Conservation (phyloP, 2,329 filamentous ascomycete genomes). For the Aspergillus costaricaensis region DNA sequence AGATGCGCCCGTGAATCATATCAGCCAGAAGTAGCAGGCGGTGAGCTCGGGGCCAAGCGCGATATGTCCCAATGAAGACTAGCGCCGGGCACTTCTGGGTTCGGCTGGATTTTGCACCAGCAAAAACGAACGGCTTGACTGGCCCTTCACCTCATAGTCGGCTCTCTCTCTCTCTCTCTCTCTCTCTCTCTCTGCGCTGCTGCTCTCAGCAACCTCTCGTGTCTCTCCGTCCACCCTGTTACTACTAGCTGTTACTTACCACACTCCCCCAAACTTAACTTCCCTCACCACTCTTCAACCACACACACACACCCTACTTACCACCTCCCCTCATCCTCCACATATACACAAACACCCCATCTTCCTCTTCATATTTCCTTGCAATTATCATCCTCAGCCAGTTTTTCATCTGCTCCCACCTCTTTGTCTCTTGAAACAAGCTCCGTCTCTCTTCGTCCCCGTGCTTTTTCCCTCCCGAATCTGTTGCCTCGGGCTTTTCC, state of each 20-base stretch:
- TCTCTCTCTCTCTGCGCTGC: background rate
- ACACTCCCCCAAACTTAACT: constrained; percentile 7
- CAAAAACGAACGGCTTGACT: constrained; percentile 8
- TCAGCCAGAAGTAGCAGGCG: constrained; percentile 14
- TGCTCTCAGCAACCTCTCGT: constrained; percentile 9
- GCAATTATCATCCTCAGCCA: constrained; percentile 4
- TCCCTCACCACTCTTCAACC: constrained; percentile 4
- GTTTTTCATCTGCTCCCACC: background rate
- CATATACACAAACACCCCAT: background rate
- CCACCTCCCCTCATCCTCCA: background rate
- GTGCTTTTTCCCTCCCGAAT: constrained; percentile 17
- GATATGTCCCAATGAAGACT: background rate
- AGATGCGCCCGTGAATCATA: background rate
- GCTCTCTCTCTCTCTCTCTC: background rate
- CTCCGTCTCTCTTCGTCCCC: constrained; percentile 16
- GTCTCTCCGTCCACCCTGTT: constrained; percentile 4
- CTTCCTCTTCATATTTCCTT: background rate
- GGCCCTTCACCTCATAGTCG: constrained; percentile 12
- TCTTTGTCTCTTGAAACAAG: constrained; percentile 5
- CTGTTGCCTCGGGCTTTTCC: constrained; percentile 19
- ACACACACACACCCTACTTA: background rate
- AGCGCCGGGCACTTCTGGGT: constrained; percentile 2
- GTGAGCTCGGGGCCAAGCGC: constrained; percentile 6
- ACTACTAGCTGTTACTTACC: background rate
- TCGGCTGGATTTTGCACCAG: constrained; percentile 4